Evolutionary conservation across 1,139 yeast species (phyloP).

Genomic region (Zygosaccharomyces sapae): DNA sequence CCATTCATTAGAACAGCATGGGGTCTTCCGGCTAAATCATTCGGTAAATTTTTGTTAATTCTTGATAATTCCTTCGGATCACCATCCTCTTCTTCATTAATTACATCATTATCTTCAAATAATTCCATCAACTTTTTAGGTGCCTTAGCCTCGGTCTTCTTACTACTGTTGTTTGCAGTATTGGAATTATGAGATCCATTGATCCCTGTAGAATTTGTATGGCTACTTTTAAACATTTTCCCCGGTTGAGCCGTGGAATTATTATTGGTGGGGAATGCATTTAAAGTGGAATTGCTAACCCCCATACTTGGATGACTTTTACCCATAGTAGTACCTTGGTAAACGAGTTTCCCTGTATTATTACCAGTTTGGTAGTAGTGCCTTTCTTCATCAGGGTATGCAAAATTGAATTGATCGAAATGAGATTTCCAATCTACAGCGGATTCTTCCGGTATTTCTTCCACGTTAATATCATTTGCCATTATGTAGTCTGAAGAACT

Average conservation of each 20-base stretch:
- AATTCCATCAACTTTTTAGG: constrained; percentile 71
- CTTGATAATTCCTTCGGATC: constrained; percentile 23
- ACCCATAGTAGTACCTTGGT: constrained; percentile 34
- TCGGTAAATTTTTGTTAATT: constrained; percentile 17
- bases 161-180: constrained; percentile 13
- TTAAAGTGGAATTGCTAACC: constrained; percentile 27
- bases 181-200: constrained; percentile 24
- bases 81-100: constrained; percentile 20
- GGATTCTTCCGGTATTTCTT: constrained; percentile 39
- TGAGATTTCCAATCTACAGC: constrained; percentile 36
- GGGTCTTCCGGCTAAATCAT: constrained; percentile 17
- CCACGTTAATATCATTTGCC: constrained; percentile 57
- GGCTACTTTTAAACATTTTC: constrained; percentile 26
- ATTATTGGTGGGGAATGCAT: constrained; percentile 26
- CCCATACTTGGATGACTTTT: constrained; percentile 29
- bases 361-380: constrained; percentile 29
- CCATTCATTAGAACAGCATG: constrained; percentile 17
- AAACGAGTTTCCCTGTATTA: constrained; percentile 27
- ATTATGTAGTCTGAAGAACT: constrained; percentile 67
- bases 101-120: constrained; percentile 49
- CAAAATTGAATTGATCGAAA: constrained; percentile 37
- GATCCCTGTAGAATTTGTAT: constrained; percentile 25
- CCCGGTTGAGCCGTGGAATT: constrained; percentile 27
- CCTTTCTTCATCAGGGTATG: constrained; percentile 39
- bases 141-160: constrained; percentile 44